phyloP scores from a whole-genome alignment of 1,284 basidiomycete genomes.

The Cystobasidium pallidum region DNA sequence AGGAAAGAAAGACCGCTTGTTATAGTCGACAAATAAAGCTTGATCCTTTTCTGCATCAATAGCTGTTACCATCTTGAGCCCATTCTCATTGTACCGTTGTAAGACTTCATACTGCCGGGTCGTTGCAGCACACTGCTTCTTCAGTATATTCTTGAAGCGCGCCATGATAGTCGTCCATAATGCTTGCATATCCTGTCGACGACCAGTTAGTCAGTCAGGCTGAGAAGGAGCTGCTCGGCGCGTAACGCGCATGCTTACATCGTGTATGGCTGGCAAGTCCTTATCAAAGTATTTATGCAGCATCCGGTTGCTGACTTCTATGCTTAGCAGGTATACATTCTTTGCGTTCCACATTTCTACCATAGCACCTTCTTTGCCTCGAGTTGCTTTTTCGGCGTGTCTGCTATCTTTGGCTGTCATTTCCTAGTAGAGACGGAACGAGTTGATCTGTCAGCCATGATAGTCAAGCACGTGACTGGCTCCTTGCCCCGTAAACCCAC shows the following conservation, averaged over 20 bases:
- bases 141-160: constrained; percentile 31
- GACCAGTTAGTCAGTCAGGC: background rate
- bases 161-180: constrained; percentile 38
- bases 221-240: background rate
- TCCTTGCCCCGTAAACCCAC: background rate
- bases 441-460: background rate
- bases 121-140: constrained; percentile 26
- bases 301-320: constrained; percentile 38
- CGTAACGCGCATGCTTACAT: background rate
- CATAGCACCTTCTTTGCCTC: constrained; percentile 12
- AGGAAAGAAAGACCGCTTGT: constrained; percentile 38
- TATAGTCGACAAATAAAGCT: constrained; percentile 41
- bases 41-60: constrained; percentile 42
- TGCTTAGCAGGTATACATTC: constrained; percentile 36
- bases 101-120: constrained; percentile 42
- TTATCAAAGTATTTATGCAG: constrained; percentile 42
- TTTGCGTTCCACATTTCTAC: constrained; percentile 41
- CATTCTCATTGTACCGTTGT: constrained; percentile 38
- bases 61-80: constrained; percentile 10
- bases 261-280: constrained; percentile 43
- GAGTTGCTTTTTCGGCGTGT: constrained; percentile 31
- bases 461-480: background rate
- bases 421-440: background rate
- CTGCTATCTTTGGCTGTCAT: constrained; percentile 29
- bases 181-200: constrained; percentile 33